These are phyloP conservation scores for Alternaria gansuensis DNA, from an alignment of 2,329 filamentous ascomycete species.

Conservation along the genomic window DNA sequence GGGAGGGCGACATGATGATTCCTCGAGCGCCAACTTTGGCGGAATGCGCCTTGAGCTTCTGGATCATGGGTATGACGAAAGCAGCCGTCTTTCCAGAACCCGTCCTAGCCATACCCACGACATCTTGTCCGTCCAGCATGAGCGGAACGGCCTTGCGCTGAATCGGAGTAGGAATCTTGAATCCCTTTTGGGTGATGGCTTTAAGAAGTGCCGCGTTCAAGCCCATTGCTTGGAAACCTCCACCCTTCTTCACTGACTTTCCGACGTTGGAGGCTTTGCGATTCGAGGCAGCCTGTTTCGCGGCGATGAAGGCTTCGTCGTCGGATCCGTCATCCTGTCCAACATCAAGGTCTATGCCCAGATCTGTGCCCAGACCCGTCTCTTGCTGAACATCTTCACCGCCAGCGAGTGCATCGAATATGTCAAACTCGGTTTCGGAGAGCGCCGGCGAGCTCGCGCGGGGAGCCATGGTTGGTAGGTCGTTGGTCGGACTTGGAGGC, in stretches of 20 bases:
- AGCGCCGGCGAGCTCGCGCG: constrained; percentile 80
- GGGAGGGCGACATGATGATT: constrained; percentile 87
- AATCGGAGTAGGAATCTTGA: constrained; percentile 95
- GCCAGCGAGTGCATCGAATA: constrained; percentile 78
- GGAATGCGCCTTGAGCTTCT: constrained; percentile 88
- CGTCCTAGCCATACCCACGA: constrained; percentile 99
- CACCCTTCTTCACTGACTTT: constrained; percentile 89
- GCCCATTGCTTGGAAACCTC: constrained; percentile 95
- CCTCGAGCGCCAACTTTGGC: constrained; percentile 85
- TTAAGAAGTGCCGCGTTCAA: constrained; percentile 85
- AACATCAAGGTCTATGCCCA: constrained; percentile 49
- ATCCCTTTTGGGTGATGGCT: constrained; percentile 92
- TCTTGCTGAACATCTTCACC: constrained; percentile 60
- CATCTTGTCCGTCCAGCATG: constrained; percentile 87
- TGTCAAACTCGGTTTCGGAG: constrained; percentile 93
- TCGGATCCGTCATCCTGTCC: constrained; percentile 66
- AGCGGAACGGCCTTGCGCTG: constrained; percentile 96
- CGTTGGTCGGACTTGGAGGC: constrained; percentile 7
- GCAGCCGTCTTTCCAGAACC: constrained; percentile 98
- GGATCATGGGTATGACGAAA: constrained; percentile 98
- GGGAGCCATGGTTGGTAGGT: constrained; percentile 67
- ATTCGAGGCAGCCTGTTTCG: constrained; percentile 86
- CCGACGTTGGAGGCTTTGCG: constrained; percentile 82
- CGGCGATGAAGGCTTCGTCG: constrained; percentile 91
- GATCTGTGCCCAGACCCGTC: constrained; percentile 47